Evolutionary conservation across 2,329 filamentous ascomycete genomes (phyloP), one percentile per base, ranked within the genome.

Genomic region (Colletotrichum sp.): DNA sequence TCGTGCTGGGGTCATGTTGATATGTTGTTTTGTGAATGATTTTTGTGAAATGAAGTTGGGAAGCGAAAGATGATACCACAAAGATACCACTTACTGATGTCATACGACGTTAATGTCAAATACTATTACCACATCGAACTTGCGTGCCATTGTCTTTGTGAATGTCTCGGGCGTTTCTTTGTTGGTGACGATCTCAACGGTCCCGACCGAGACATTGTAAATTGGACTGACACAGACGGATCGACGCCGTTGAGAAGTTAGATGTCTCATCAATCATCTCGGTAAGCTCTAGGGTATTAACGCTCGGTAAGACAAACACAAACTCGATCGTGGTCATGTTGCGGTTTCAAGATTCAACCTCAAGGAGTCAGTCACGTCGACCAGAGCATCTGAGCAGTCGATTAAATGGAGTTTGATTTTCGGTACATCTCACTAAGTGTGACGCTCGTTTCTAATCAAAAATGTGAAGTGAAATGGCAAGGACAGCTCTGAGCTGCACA

Each of bases 71-170:
- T 25, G 39, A 75, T 68, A 68, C 64, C 44, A 64, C 34, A 39
- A 75, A 52, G 70, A 75, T 75, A 73, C 73, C 70, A 73, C 68
- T 68, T 52, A 73, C 52, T 27, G 15, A 75, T 61, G 67, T 74
- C 67, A 59, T 60, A 65, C 27, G 70, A 75, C 64, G 25, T 65
- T 75, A 73, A 75, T 75, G 73, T 68, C 59, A 52, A 73, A 75
- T 75, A 60, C 7, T 28, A 48, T 52, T 32, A 52, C 27, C 28
- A 67, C 30, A 36, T 65, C 63, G 27, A 19, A 16, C 5, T 27
- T 8, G 25, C 55, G 15, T 59, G 25, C 25, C 25, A 9, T 28
- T 22, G 1, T 52, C n/a, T 52, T 2, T 2, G 44, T 52, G 44
- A 52, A 52, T 52, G 44, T 52, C n/a, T 52, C 44, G 44, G n/a